Evolutionary conservation across 805 yeast genomes (phyloP), one percentile per base, ranked within the genome.

Genomic region (Wickerhamomyces xylosicus): DNA sequence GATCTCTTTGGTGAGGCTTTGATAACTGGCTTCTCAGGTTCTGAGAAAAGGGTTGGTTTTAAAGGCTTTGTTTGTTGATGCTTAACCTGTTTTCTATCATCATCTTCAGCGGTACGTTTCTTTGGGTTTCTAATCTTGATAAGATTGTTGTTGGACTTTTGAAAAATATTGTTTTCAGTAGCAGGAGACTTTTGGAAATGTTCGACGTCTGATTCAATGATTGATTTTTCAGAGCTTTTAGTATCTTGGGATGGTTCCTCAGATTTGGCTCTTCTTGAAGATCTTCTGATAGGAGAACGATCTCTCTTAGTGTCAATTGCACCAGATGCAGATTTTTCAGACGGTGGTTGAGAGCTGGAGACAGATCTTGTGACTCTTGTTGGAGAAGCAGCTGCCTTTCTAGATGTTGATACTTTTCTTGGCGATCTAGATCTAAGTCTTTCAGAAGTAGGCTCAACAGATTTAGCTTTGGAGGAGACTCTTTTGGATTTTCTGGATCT

Each of bases 111-210:
- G 16, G 38, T 6, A 40, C 58, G 53, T 33, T 54, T 54, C 27
- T 43, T 45, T 28, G 58, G 58, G n/a, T 53, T 49, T 2, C 34
- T 14, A 29, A 48, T 50, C 15, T 40, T 43, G 3, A 7, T 11
- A 9, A n/a, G 14, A 25, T 11, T 13, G 4, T 4, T 25, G 29
- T 11, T 9, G 9, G 20, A 39, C 20, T 9, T 47, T 49, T 9
- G 53, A 50, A 1, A 56, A 49, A 8, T 48, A 32, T 3, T 20
- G 19, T 6, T 14, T 15, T 13, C 54, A 43, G 3, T 54, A 42
- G 42, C 64, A 69, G 46, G 63, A 64, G 4, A 62, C 56, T 42
- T 63, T 62, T 7, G 8, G 14, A 19, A 11, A n/a, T 21, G 15
- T 18, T 37, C 28, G 21, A 27, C 35, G 14, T 34, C 37, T 11